Conservation (phyloP, 1,284 basidiomycete species). For the Quambalaria eucalypti region DNA sequence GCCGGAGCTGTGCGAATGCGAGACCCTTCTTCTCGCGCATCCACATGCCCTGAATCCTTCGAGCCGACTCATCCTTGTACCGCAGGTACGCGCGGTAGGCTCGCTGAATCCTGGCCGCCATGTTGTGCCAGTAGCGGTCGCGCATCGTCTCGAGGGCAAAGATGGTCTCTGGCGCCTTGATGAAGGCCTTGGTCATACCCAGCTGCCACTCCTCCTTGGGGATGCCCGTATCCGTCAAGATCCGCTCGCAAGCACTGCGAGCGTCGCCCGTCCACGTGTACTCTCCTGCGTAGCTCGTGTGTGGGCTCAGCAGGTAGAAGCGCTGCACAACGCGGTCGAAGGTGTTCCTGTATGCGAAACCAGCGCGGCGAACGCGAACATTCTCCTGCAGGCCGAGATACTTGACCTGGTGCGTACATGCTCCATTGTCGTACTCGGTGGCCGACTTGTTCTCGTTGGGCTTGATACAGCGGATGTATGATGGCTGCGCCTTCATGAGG, state of each 20-base stretch:
- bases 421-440: slow-evolving; percentile 85
- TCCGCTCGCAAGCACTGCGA: slow-evolving; percentile 82
- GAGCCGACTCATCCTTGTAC: slow-evolving; percentile 88
- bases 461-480: slow-evolving; percentile 99
- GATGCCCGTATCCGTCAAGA: slow-evolving; percentile 89
- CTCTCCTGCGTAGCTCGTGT: slow-evolving; percentile 95
- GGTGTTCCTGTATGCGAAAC: slow-evolving; percentile 93
- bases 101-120: slow-evolving; percentile 92
- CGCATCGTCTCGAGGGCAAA: slow-evolving; percentile 98
- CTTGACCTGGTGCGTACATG: slow-evolving; percentile 96
- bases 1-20: slow-evolving; percentile 76
- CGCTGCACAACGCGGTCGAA: slow-evolving; percentile 90
- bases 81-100: slow-evolving; percentile 92
- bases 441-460: slow-evolving; percentile 93
- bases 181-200: slow-evolving; percentile 97
- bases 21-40: slow-evolving; percentile 91
- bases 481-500: slow-evolving; percentile 88
- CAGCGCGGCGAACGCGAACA: slow-evolving; percentile 89
- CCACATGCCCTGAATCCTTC: slow-evolving; percentile 95
- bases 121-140: slow-evolving; percentile 99
- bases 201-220: slow-evolving; percentile 98
- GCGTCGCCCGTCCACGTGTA: slow-evolving; percentile 92
- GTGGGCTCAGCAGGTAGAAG: slow-evolving; percentile 89
- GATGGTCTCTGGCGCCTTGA: slow-evolving; percentile 97
- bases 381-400: slow-evolving; percentile 92